phyloP scores from a whole-genome alignment of 441 rosid species.

The Populus trichocarpa region DNA sequence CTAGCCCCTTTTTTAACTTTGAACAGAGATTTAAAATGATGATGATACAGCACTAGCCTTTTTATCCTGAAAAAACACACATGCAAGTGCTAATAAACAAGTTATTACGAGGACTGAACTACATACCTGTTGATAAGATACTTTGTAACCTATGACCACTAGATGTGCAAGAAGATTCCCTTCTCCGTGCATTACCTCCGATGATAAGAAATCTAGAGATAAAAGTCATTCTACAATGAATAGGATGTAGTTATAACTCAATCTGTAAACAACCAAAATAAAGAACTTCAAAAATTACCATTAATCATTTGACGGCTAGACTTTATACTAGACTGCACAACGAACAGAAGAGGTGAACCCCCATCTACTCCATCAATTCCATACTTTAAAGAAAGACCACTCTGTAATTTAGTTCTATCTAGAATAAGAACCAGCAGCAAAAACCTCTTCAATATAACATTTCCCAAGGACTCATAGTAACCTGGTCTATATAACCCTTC shows the following conservation, averaged over 20 bases:
- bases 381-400: slow-evolving; percentile 68
- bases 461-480: slow-evolving; percentile 83
- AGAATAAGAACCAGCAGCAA: slow-evolving; percentile 73
- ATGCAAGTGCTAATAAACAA: slow-evolving; percentile 6
- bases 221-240: slow-evolving; percentile 28
- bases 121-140: slow-evolving; percentile 80
- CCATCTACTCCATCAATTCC: slow-evolving; percentile 96
- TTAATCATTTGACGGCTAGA: slow-evolving; percentile 73
- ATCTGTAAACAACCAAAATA: neutral
- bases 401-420: slow-evolving; percentile 77
- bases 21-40: neutral
- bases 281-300: slow-evolving; percentile 44
- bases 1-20: neutral
- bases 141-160: slow-evolving; percentile 69
- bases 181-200: slow-evolving; percentile 94
- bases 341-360: slow-evolving; percentile 81
- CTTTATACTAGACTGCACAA: slow-evolving; percentile 51
- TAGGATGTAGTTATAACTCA: slow-evolving; percentile 11
- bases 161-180: slow-evolving; percentile 90
- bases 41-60: neutral
- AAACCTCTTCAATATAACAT: slow-evolving; percentile 75
- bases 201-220: slow-evolving; percentile 60
- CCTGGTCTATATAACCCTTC: slow-evolving; percentile 94
- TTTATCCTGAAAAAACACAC: neutral
- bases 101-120: slow-evolving; percentile 14